Evolutionary conservation across 352 stramenopile species (phyloP), one percentile per base, ranked within the genome.

Genomic region (Phytophthora sansomeana): DNA sequence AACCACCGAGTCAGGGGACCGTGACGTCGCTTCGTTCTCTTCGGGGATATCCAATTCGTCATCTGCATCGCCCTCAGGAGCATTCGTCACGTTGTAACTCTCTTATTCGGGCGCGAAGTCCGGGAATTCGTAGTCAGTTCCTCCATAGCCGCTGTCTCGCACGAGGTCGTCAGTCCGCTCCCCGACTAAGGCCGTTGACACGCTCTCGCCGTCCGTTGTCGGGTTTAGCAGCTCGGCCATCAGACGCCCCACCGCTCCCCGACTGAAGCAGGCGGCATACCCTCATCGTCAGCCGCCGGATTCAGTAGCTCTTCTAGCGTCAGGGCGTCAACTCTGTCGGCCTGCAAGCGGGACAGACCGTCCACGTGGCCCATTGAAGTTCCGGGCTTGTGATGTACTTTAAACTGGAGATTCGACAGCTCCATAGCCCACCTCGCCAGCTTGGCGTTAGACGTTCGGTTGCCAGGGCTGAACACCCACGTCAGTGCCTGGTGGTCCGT

Each of bases 321-420:
- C 6, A 39, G 33, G 11, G 3, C 8, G 11, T 39, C 33, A 11
- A 5, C 33, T 7, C 11, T 7, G 8, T n/a, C 8, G 33, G n/a
- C 4, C 33, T 7, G 33, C 33, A 39, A 39, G 8, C 33, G 33
- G 3, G 33, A 39, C 4, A 39, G 11, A 10, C 33, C 30, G 30
- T 33, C 30, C 30, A 33, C 30, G 8, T 33, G 30, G 5, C 30
- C 30, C 30, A 33, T 33, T 9, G 30, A 16, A 7, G 33, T 39
- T 11, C 33, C 33, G 3, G 33, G 33, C 5, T 33, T 8, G 8
- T 33, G 30, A 8, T 33, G 30, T 8, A 33, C 50, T 13, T 58
- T 58, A 21, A 48, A 58, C 28, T n/a, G 33, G 6, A 58, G 14
- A 14, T 47, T 26, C 17, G 50, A 58, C 6, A 58, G 19, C 24